These are phyloP conservation scores for Lophiotrema nucula DNA, from an alignment of 495 filamentous ascomycete species.

Conservation along the genomic window DNA sequence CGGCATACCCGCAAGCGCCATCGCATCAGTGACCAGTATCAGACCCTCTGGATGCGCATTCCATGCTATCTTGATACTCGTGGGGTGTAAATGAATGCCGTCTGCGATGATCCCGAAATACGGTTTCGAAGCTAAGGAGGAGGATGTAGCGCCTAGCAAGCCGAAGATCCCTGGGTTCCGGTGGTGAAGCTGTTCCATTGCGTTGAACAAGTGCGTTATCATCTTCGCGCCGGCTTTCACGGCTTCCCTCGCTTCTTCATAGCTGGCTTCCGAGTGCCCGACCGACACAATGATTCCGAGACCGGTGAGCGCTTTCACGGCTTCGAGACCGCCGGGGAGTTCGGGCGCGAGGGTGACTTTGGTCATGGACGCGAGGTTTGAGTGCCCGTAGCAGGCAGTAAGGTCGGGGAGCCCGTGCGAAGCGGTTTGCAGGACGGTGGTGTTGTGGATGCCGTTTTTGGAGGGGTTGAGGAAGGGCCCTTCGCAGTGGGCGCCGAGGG, in stretches of 20 bases:
- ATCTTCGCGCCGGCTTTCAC: constrained; percentile 71
- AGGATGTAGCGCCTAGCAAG: constrained; percentile 52
- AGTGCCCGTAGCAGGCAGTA: constrained; percentile 64
- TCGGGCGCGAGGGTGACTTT: constrained; percentile 82
- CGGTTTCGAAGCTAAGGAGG: constrained; percentile 48
- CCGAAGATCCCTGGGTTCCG: constrained; percentile 84
- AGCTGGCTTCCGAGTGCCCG: constrained; percentile 80
- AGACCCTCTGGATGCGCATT: constrained; percentile 61
- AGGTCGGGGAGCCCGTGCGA: constrained; percentile 55
- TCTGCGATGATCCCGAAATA: constrained; percentile 67
- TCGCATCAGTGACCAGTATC: constrained; percentile 68
- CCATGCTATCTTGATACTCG: constrained; percentile 61
- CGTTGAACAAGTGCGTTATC: constrained; percentile 90
- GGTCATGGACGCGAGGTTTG: constrained; percentile 57
- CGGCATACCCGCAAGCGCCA: constrained; percentile 64
- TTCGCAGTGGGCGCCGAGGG: constrained; percentile 80
- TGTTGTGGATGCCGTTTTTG: constrained; percentile 72
- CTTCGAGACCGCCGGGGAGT: constrained; percentile 57
- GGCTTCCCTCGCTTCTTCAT: constrained; percentile 66
- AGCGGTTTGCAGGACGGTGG: constrained; percentile 58
- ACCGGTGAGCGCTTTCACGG: constrained; percentile 59
- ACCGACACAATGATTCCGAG: constrained; percentile 69
- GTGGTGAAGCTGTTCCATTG: constrained; percentile 82
- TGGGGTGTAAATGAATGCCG: constrained; percentile 66
- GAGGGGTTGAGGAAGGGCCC: constrained; percentile 74